These are phyloP conservation scores for Juncus effusus DNA, from an alignment of 176 grass and related monocot species.

Conservation along the genomic window DNA sequence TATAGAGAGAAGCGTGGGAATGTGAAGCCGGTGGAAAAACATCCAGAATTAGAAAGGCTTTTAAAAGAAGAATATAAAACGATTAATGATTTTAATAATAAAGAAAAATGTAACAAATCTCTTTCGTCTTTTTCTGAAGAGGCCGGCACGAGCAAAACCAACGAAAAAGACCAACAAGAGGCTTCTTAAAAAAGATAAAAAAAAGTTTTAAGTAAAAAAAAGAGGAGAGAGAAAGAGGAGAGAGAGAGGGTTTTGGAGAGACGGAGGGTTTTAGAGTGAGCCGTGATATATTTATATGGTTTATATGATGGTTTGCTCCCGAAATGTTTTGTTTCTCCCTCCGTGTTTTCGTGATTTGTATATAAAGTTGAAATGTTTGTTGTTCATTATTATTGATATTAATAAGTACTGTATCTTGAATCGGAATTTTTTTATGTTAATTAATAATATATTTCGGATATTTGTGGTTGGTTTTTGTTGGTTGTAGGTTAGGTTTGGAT, in stretches of 20 bases:
- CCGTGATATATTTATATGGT: conserved; percentile 21
- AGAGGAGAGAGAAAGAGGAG: conserved; percentile 9
- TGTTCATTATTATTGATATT: background rate
- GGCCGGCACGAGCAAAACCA: conserved; percentile 11
- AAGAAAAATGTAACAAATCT: conserved; percentile 28
- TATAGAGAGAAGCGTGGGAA: conserved; percentile 45
- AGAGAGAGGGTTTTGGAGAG: conserved; percentile 7
- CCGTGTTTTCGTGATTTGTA: conserved; percentile 15
- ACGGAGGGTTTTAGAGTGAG: conserved; percentile 24
- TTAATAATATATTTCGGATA: conserved; percentile 24
- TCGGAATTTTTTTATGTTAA: conserved; percentile 27
- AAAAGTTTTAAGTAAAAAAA: conserved; percentile 5
- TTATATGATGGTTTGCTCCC: conserved; percentile 19
- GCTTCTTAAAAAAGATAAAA: conserved; percentile 5
- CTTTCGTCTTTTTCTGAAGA: conserved; percentile 26
- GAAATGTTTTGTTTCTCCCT: conserved; percentile 31
- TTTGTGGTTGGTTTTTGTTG: conserved; percentile 1
- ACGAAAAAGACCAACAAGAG: conserved; percentile 22
- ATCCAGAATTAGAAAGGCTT: conserved; percentile 67
- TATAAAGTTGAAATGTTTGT: conserved; percentile 20
- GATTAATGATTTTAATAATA: conserved; percentile 59
- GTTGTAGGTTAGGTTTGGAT: background rate
- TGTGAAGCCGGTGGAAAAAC: conserved; percentile 42
- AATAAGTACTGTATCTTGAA: conserved; percentile 14
- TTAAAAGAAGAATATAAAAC: conserved; percentile 61